phyloP scores from a whole-genome alignment of 768 basidiomycete genomes.

The Russula lepida region DNA sequence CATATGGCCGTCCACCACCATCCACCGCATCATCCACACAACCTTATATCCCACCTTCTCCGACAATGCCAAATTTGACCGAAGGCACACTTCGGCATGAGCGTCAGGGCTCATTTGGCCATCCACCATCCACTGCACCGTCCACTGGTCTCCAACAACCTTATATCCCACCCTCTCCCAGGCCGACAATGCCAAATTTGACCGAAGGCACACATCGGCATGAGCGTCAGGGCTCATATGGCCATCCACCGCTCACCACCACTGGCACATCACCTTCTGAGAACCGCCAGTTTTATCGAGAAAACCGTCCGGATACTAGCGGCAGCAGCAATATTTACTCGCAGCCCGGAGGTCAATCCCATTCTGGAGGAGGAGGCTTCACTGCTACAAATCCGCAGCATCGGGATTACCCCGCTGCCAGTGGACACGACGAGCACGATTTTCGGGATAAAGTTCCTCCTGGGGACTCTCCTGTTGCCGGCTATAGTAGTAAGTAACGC shows the following conservation, averaged over 20 bases:
- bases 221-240: not conserved
- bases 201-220: not conserved
- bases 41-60: not conserved
- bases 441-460: not conserved
- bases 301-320: not conserved
- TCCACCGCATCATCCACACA: not conserved
- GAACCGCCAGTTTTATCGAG: not conserved
- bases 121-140: not conserved
- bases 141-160: not conserved
- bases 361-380: not conserved
- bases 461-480: not conserved
- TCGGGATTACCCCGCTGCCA: not conserved
- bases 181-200: not conserved
- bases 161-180: not conserved
- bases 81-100: not conserved
- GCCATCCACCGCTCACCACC: not conserved
- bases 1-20: not conserved
- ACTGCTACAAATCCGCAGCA: not conserved
- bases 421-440: not conserved
- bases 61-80: not conserved
- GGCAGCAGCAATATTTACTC: not conserved
- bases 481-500: not conserved
- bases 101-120: not conserved
- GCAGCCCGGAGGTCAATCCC: not conserved
- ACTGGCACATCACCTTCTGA: not conserved